Percentiles rank a stretch among this genome's conserved stretches.
Evolutionary conservation across 2,329 filamentous ascomycete genomes (phyloP).

Genomic region (Exophiala bonariae): DNA sequence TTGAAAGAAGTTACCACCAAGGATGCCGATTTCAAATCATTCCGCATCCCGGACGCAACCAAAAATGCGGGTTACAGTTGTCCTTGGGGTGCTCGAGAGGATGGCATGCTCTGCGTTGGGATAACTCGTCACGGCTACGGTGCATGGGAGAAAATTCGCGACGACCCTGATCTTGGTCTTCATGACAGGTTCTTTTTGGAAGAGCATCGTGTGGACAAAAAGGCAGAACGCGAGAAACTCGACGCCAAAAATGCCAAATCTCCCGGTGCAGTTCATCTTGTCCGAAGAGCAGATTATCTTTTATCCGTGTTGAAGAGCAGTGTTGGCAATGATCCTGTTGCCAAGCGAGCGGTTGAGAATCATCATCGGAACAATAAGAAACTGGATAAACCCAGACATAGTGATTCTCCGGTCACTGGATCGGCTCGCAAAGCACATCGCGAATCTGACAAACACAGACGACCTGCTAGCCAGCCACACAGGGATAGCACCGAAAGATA

Average conservation of each 20-base stretch:
- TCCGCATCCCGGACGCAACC: constrained; percentile 85
- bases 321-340: constrained; percentile 66
- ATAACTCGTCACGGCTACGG: constrained; percentile 94
- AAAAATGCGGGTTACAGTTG: constrained; percentile 91
- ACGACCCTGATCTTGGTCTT: constrained; percentile 83
- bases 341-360: constrained; percentile 81
- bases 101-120: constrained; percentile 94
- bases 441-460: constrained; percentile 42
- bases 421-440: constrained; percentile 41
- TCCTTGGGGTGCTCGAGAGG: constrained; percentile 87
- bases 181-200: constrained; percentile 92
- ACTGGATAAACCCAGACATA: constrained; percentile 31
- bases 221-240: constrained; percentile 82
- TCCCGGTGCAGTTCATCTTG: constrained; percentile 94
- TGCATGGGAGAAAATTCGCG: constrained; percentile 90
- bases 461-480: constrained; percentile 41
- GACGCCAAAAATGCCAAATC: constrained; percentile 67
- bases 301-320: constrained; percentile 93
- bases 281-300: constrained; percentile 90
- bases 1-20: constrained; percentile 72
- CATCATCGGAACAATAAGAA: constrained; percentile 96
- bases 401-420: constrained; percentile 45
- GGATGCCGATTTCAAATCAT: constrained; percentile 67
- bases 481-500: constrained; percentile 45
- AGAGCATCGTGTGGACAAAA: constrained; percentile 97